phyloP scores from a whole-genome alignment of 2,329 filamentous ascomycete species.

The Ophiocordyceps robertsii region DNA sequence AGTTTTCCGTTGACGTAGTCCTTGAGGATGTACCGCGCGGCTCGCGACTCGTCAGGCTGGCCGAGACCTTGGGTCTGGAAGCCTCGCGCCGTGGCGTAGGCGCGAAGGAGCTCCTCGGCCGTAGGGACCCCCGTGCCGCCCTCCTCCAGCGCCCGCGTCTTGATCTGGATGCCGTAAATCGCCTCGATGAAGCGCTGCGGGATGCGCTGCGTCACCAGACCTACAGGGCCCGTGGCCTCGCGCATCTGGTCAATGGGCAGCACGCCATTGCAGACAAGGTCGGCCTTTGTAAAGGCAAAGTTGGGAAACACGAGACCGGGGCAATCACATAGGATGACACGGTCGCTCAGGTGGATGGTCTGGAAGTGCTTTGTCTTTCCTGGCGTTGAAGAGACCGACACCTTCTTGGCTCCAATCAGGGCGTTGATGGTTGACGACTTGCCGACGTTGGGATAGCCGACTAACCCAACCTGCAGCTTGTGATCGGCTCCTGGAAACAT shows the following conservation, averaged over 20 bases:
- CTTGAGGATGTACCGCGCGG: slow-evolving; percentile 80
- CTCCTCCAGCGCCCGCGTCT: slow-evolving; percentile 70
- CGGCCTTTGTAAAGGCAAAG: slow-evolving; percentile 91
- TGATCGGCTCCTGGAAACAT: slow-evolving; percentile 26
- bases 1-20: slow-evolving; percentile 97
- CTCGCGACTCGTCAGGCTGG: slow-evolving; percentile 85
- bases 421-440: slow-evolving; percentile 99
- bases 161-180: slow-evolving; percentile 84
- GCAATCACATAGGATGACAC: slow-evolving; percentile 90
- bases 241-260: slow-evolving; percentile 93
- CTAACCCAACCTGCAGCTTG: slow-evolving; percentile 83
- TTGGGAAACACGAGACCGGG: slow-evolving; percentile 98
- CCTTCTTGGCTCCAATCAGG: slow-evolving; percentile 95
- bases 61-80: slow-evolving; percentile 84
- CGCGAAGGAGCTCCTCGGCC: slow-evolving; percentile 68
- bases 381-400: slow-evolving; percentile 91
- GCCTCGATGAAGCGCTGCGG: slow-evolving; percentile 83
- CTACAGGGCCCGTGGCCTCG: slow-evolving; percentile 79
- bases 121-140: slow-evolving; percentile 82
- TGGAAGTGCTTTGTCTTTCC: slow-evolving; percentile 99
- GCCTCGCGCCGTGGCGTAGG: slow-evolving; percentile 79
- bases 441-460: slow-evolving; percentile 97
- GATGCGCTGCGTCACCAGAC: slow-evolving; percentile 71
- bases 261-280: slow-evolving; percentile 89
- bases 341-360: slow-evolving; percentile 84